phyloP scores from a whole-genome alignment of 192 early-diverging fungal species.

The Neocallimastix lanati region DNA sequence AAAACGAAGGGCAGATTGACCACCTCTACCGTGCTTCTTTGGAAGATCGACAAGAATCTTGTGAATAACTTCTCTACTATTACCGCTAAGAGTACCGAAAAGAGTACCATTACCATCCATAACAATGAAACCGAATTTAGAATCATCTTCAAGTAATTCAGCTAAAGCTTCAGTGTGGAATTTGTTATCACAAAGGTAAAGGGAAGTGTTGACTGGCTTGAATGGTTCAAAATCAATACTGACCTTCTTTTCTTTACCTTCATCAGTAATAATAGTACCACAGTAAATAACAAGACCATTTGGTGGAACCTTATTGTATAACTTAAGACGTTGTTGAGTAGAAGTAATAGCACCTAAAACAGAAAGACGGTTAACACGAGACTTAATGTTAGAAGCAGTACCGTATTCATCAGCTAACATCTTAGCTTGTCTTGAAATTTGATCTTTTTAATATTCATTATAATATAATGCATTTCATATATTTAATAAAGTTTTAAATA shows the following conservation, averaged over 20 bases:
- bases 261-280: slow-evolving; percentile 92
- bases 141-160: slow-evolving; percentile 83
- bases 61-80: slow-evolving; percentile 81
- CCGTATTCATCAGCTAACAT: slow-evolving; percentile 98
- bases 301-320: slow-evolving; percentile 75
- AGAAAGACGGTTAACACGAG: slow-evolving; percentile 92
- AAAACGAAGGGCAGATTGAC: slow-evolving; percentile 99
- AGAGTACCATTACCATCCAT: slow-evolving; percentile 97
- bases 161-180: slow-evolving; percentile 91
- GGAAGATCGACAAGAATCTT: slow-evolving; percentile 89
- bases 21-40: slow-evolving; percentile 99
- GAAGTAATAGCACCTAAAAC: slow-evolving; percentile 95
- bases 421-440: slow-evolving; percentile 69
- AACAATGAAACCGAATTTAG: slow-evolving; percentile 93
- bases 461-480: too few relatives aligned
- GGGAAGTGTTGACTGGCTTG: slow-evolving; percentile 96
- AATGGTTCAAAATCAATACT: slow-evolving; percentile 98
- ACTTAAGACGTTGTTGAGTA: slow-evolving; percentile 87
- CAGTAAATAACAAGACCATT: slow-evolving; percentile 89
- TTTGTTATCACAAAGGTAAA: slow-evolving; percentile 98
- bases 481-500: too few relatives aligned
- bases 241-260: slow-evolving; percentile 98
- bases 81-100: slow-evolving; percentile 87
- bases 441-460: too few relatives aligned
- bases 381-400: slow-evolving; percentile 99